These are phyloP conservation scores for Sporothrix brasiliensis DNA, from an alignment of 2,329 filamentous ascomycete species.

Conservation along the genomic window DNA sequence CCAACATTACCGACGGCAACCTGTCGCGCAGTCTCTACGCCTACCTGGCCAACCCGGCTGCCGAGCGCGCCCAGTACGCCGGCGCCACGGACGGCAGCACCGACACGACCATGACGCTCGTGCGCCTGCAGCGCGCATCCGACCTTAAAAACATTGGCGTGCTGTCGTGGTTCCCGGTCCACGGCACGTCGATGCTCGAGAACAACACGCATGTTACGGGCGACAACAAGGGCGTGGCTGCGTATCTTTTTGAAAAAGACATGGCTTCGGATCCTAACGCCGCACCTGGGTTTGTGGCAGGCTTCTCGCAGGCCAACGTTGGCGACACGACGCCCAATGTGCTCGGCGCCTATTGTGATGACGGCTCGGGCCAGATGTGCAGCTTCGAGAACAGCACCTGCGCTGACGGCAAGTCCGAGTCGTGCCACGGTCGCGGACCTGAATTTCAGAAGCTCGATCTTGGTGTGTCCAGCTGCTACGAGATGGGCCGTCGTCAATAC, in stretches of 20 bases:
- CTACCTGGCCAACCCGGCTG: conserved; percentile 80
- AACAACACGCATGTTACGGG: conserved; percentile 89
- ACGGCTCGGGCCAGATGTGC: conserved; percentile 72
- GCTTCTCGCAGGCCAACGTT: conserved; percentile 88
- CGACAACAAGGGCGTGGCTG: conserved; percentile 92
- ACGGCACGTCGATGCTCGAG: conserved; percentile 86
- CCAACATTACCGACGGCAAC: conserved; percentile 73
- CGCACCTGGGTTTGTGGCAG: conserved; percentile 74
- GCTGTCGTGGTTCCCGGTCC: conserved; percentile 88
- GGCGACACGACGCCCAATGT: conserved; percentile 88
- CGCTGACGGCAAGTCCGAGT: conserved; percentile 66
- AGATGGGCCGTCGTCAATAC: conserved; percentile 75
- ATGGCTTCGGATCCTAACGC: conserved; percentile 50
- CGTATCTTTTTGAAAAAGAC: conserved; percentile 76
- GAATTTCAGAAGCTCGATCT: conserved; percentile 68
- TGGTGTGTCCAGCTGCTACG: conserved; percentile 72
- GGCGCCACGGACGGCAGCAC: conserved; percentile 53
- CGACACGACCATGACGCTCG: conserved; percentile 73
- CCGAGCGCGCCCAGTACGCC: conserved; percentile 71
- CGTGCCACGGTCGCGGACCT: conserved; percentile 75
- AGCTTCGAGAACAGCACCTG: conserved; percentile 84
- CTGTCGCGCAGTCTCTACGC: conserved; percentile 88
- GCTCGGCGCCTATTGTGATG: conserved; percentile 83
- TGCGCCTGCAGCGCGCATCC: conserved; percentile 74
- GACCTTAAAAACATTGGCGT: conserved; percentile 78